Base-by-base conservation (phyloP, 441 rosid species). In the Erysimum cheiri region DNA sequence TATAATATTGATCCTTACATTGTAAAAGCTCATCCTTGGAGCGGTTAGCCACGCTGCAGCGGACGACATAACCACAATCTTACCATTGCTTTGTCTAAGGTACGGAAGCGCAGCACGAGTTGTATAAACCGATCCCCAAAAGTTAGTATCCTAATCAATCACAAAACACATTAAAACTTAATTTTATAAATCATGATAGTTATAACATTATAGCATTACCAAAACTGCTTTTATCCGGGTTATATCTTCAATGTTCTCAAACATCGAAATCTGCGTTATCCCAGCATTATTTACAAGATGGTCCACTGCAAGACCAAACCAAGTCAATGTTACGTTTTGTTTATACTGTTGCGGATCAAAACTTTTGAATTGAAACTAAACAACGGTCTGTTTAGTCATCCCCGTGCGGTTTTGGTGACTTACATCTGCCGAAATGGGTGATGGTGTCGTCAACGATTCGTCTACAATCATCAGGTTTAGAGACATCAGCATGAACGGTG, bases 231-330 rank as follows among this genome's bases (percentile, higher is more conserved):
- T 68, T 22, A 74, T 80, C 24, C 24, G 65, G 4, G 80, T 69
- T 64, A 92, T 72, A 37, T 88, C 78, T 2, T 72, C 70, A 13
- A 72, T 41, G n/a, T 87, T 78, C 64, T 90, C 94, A 6, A 92
- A 80, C 84, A 77, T 13, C 40, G 78, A 58, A n/a, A 76, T 58
- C 11, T 81, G 50, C 6, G 2, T 8, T 8, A 89, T 73, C 55
- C 98, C 98, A 32, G 96, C 94, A 64, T 84, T 89, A n/a, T 82
- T 81, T 6, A 90, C 87, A 55, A 90, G 79, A 78, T 90, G 94
- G 78, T 91, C 91, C 92, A 89, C 96, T 89, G 79, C 73, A 60
- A 15, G 9, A 24, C 15, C 28, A 57, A 64, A 63, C 4, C 2
- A 15, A 44, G 14, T 12, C 17, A 28, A 10, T 52, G 17, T 47